Percentiles rank a stretch among this genome's conserved stretches.
These are phyloP conservation scores for Nymphaea colorata DNA, from an alignment of 164 flowering plant genomes.

Conservation along the genomic window DNA sequence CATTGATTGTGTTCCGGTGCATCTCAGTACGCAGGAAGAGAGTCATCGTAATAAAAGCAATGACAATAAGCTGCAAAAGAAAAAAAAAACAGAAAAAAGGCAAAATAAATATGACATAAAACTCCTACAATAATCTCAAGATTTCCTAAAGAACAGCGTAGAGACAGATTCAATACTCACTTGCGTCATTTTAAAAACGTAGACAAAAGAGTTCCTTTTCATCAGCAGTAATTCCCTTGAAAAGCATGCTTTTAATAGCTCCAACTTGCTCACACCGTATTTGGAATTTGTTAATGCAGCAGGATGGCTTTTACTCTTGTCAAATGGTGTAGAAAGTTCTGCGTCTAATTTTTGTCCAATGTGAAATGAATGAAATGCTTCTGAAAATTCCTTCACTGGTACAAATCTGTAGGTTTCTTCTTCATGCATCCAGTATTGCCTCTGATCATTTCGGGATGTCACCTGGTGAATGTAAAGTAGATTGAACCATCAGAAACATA, in stretches of 20 bases:
- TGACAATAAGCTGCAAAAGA: conserved; percentile 5
- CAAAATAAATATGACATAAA: not conserved
- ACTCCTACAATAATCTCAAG: not conserved
- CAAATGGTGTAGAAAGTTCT: conserved; percentile 45
- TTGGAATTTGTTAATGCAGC: conserved; percentile 40
- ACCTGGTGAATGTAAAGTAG: conserved; percentile 21
- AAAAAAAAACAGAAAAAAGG: not conserved
- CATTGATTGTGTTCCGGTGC: conserved; percentile 6
- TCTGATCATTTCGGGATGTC: conserved; percentile 69
- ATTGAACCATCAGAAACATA: not conserved
- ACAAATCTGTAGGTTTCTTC: conserved; percentile 42
- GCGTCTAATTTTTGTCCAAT: conserved; percentile 32
- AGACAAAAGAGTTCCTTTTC: conserved; percentile 63
- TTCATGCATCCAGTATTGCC: conserved; percentile 44
- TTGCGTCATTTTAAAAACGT: conserved; percentile 42
- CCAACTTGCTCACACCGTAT: conserved; percentile 48
- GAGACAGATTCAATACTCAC: conserved; percentile 16
- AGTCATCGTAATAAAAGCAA: conserved; percentile 9
- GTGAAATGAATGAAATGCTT: conserved; percentile 53
- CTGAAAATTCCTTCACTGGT: conserved; percentile 37
- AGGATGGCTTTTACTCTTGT: conserved; percentile 50
- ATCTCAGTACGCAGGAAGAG: conserved; percentile 12
- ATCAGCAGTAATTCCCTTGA: conserved; percentile 54
- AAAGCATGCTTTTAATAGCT: conserved; percentile 42
- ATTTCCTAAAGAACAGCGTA: not conserved